Evolutionary conservation across 768 basidiomycete species (phyloP).

Genomic region (Rhizopogon vulgaris): DNA sequence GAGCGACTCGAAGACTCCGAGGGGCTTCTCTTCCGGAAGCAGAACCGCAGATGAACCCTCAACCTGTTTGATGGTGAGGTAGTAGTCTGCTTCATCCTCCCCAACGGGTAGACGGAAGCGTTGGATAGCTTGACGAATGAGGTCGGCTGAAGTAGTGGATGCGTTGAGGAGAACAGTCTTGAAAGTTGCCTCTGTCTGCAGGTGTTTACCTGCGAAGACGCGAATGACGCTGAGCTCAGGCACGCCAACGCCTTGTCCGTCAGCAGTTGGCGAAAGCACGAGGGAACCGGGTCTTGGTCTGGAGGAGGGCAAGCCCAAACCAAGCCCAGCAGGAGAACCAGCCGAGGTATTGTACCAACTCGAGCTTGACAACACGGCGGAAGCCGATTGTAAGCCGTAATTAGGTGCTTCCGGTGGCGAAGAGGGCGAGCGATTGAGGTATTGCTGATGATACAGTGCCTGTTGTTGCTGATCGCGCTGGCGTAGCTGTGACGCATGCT

Average conservation of each 20-base stretch:
- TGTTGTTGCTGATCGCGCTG: slow-evolving; percentile 89
- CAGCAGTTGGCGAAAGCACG: slow-evolving; percentile 56
- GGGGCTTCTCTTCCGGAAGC: slow-evolving; percentile 67
- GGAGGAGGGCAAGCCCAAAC: slow-evolving; percentile 41
- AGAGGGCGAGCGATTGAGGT: slow-evolving; percentile 81
- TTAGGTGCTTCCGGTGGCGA: slow-evolving; percentile 70
- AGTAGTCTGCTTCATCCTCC: slow-evolving; percentile 62
- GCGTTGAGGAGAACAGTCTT: slow-evolving; percentile 93
- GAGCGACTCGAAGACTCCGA: slow-evolving; percentile 84
- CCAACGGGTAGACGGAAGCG: slow-evolving; percentile 78
- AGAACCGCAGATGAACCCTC: slow-evolving; percentile 80
- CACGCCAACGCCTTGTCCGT: slow-evolving; percentile 56
- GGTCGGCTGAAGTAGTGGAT: slow-evolving; percentile 75
- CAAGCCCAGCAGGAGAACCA: slow-evolving; percentile 35
- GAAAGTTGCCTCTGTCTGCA: slow-evolving; percentile 95
- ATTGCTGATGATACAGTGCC: slow-evolving; percentile 79
- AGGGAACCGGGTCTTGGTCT: slow-evolving; percentile 75
- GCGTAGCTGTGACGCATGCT: slow-evolving; percentile 63
- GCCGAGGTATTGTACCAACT: slow-evolving; percentile 35
- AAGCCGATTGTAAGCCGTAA: slow-evolving; percentile 72
- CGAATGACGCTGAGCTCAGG: slow-evolving; percentile 92
- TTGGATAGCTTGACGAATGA: slow-evolving; percentile 89
- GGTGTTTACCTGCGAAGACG: slow-evolving; percentile 86
- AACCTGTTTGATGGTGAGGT: slow-evolving; percentile 88
- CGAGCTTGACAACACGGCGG: slow-evolving; percentile 49